Evolutionary conservation across 1,284 basidiomycete species (phyloP).

Genomic region (Ganoderma resinaceum): DNA sequence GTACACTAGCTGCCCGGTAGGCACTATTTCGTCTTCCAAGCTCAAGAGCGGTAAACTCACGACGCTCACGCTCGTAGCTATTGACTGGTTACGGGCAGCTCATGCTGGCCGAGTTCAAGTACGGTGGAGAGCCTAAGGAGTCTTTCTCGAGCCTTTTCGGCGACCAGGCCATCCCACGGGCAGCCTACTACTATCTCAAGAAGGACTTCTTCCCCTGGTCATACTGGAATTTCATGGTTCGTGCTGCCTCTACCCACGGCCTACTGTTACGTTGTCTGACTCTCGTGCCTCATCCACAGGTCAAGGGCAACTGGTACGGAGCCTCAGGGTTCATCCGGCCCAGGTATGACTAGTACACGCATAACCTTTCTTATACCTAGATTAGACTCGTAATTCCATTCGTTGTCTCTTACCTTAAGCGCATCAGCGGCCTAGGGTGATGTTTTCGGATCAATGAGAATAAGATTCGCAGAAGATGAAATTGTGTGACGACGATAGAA

Average conservation of each 20-base stretch:
- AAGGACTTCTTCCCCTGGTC: slow-evolving; percentile 91
- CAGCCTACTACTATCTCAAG: slow-evolving; percentile 91
- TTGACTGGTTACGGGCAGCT: slow-evolving; percentile 87
- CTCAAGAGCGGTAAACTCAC: slow-evolving; percentile 2
- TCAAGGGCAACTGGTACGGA: slow-evolving; percentile 77
- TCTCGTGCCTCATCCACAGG: slow-evolving; percentile 42
- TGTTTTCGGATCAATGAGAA: not conserved
- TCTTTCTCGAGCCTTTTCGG: slow-evolving; percentile 73
- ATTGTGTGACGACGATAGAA: no score
- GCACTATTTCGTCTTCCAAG: slow-evolving; percentile 36
- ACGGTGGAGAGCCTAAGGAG: slow-evolving; percentile 88
- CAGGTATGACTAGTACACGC: slow-evolving; percentile 36
- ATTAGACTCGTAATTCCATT: not conserved
- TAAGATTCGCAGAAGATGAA: not conserved
- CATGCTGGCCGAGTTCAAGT: slow-evolving; percentile 91
- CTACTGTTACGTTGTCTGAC: slow-evolving; percentile 10
- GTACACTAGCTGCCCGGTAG: slow-evolving; percentile 84
- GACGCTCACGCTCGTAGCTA: slow-evolving; percentile 51
- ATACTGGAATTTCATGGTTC: slow-evolving; percentile 85
- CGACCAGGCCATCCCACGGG: slow-evolving; percentile 76
- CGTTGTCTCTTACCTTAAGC: not conserved
- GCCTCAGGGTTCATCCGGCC: slow-evolving; percentile 59
- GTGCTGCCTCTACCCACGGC: not conserved
- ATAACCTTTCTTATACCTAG: slow-evolving; percentile 3
- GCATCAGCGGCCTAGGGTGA: not conserved